These are phyloP conservation scores for Rhodotorula sp. DNA, from an alignment of 1,284 basidiomycete genomes.

Conservation along the genomic window DNA sequence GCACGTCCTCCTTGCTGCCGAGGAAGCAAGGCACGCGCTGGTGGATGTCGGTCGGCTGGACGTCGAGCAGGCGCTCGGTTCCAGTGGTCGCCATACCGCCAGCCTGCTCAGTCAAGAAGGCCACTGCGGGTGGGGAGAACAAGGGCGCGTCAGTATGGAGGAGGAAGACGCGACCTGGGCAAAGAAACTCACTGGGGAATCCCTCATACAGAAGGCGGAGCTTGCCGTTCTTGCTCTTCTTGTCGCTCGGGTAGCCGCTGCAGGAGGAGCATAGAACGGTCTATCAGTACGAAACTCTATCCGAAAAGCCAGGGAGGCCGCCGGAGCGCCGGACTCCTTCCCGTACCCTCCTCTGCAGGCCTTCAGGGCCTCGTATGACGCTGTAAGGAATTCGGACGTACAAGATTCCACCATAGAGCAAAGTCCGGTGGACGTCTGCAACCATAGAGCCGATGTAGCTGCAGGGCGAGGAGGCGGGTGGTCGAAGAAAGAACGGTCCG, in stretches of 20 bases:
- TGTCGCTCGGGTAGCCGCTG: constrained; percentile 83
- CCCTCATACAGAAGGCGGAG: constrained; percentile 95
- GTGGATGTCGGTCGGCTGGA: constrained; percentile 84
- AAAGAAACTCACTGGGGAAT: constrained; percentile 61
- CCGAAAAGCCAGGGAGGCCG: too few species aligned
- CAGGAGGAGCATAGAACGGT: too few species aligned
- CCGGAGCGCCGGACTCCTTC: background rate
- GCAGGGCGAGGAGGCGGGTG: background rate
- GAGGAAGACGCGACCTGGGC: constrained; percentile 62
- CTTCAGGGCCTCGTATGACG: background rate
- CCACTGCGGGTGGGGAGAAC: constrained; percentile 99
- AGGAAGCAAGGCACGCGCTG: constrained; percentile 92
- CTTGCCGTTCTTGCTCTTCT: constrained; percentile 95
- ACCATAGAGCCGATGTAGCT: constrained; percentile 99
- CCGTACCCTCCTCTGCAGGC: too few species aligned
- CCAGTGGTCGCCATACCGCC: constrained; percentile 96
- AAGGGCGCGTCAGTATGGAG: constrained; percentile 61
- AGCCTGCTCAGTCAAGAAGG: constrained; percentile 61
- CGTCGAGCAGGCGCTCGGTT: constrained; percentile 84
- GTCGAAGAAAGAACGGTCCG: background rate
- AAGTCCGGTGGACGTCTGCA: constrained; percentile 87
- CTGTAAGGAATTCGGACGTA: background rate
- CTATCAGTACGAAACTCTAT: background rate
- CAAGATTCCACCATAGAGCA: constrained; percentile 97
- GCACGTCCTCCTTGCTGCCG: constrained; percentile 89